Evolutionary conservation across 345 rosid genomes (phyloP).

Genomic region (Pistacia vera): DNA sequence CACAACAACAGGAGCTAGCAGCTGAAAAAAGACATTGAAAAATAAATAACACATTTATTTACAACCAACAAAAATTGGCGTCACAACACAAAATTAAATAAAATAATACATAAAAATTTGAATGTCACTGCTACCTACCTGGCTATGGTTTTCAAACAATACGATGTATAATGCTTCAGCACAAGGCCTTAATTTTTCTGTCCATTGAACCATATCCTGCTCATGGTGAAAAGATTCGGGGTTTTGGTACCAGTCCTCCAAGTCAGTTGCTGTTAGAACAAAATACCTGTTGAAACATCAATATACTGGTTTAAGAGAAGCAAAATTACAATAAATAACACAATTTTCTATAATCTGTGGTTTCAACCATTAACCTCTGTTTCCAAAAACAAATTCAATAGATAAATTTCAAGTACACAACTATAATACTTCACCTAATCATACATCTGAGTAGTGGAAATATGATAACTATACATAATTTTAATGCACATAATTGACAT

Average conservation of each 20-base stretch:
- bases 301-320: slow-evolving; percentile 29
- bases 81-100: slow-evolving; percentile 14
- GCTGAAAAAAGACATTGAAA: slow-evolving; percentile 46
- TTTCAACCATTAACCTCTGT: neutral
- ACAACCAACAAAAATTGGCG: neutral
- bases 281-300: slow-evolving; percentile 70
- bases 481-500: neutral
- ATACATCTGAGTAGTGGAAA: neutral
- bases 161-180: slow-evolving; percentile 98
- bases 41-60: slow-evolving; percentile 20
- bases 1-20: slow-evolving; percentile 89
- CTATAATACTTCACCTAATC: neutral
- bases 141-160: slow-evolving; percentile 92
- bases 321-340: neutral
- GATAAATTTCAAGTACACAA: neutral
- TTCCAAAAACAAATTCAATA: neutral
- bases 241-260: slow-evolving; percentile 91
- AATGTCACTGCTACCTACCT: slow-evolving; percentile 70
- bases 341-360: neutral
- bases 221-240: slow-evolving; percentile 98
- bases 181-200: slow-evolving; percentile 94
- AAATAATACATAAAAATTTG: slow-evolving; percentile 15
- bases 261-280: slow-evolving; percentile 81
- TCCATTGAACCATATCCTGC: slow-evolving; percentile 99
- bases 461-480: neutral